These are phyloP conservation scores for Nepenthes alata DNA, from an alignment of 179 eudicot genomes.

Conservation along the genomic window DNA sequence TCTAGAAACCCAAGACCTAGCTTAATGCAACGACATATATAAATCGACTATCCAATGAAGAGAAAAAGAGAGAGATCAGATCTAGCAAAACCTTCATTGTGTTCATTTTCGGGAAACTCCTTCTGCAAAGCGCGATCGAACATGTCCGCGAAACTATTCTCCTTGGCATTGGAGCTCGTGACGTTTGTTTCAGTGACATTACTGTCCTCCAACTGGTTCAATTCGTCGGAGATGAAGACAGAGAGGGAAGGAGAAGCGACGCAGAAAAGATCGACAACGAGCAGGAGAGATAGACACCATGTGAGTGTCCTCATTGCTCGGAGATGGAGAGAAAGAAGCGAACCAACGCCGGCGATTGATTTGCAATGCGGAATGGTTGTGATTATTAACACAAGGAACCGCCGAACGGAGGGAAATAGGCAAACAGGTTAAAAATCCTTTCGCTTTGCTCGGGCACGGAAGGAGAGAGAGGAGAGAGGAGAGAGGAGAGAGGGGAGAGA, in stretches of 20 bases:
- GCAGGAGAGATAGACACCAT: slow-evolving; percentile 8
- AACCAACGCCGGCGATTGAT: too few species aligned
- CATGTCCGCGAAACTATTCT: slow-evolving; percentile 66
- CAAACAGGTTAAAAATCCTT: too few species aligned
- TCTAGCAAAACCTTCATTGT: slow-evolving; percentile 50
- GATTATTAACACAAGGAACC: too few species aligned
- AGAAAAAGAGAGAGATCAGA: slow-evolving; percentile 16
- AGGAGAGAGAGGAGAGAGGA: too few species aligned
- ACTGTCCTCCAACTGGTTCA: not conserved
- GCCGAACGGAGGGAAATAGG: too few species aligned
- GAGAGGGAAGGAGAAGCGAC: slow-evolving; percentile 7
- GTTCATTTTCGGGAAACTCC: slow-evolving; percentile 79
- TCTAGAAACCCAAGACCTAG: too few species aligned
- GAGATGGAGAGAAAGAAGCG: too few species aligned
- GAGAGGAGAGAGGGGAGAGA: too few species aligned
- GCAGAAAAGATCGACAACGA: slow-evolving; percentile 4
- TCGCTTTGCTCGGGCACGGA: too few species aligned
- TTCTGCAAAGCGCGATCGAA: slow-evolving; percentile 83
- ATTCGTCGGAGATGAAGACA: slow-evolving; percentile 5
- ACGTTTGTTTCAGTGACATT: slow-evolving; percentile 17
- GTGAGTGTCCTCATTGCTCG: slow-evolving; percentile 9
- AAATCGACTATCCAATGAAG: not conserved
- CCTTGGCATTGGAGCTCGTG: slow-evolving; percentile 26
- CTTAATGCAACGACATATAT: too few species aligned
- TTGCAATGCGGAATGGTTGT: too few species aligned